Percentiles rank a stretch among this genome's conserved stretches.
phyloP scores from a whole-genome alignment of 257 asterid genomes.

The Paraleonurus japonicus region DNA sequence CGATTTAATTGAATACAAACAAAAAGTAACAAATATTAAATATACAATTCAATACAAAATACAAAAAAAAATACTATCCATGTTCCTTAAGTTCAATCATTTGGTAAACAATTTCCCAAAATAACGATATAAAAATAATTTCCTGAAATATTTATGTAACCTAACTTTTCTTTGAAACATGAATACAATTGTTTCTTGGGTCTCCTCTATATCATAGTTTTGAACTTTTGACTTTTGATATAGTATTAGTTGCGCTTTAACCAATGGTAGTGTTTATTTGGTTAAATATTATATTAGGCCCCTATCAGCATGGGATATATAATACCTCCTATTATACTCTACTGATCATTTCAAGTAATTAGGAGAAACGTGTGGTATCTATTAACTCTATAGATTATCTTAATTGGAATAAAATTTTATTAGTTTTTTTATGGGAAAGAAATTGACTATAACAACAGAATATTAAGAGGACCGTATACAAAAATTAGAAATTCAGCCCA shows the following conservation, averaged over 20 bases:
- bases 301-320: not conserved
- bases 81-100: conserved; percentile 2
- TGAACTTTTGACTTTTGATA: conserved; percentile 23
- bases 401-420: too few species aligned
- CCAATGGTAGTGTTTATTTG: not conserved
- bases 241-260: not conserved
- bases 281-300: not conserved
- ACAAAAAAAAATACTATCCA: not conserved
- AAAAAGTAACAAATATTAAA: not conserved
- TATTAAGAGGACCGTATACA: too few species aligned
- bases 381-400: too few species aligned
- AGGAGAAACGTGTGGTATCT: too few species aligned
- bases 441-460: too few species aligned
- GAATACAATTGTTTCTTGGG: conserved; percentile 14
- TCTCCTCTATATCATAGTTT: conserved; percentile 6
- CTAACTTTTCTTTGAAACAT: conserved; percentile 27
- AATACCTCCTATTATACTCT: too few species aligned
- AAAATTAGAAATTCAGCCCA: too few species aligned
- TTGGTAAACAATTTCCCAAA: conserved; percentile 24
- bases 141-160: conserved; percentile 5
- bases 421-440: too few species aligned
- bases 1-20: not conserved
- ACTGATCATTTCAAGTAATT: too few species aligned
- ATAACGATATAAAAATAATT: not conserved
- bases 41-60: too few species aligned